These are phyloP conservation scores for Exophiala mesophila DNA, from an alignment of 2,329 filamentous ascomycete genomes.

Conservation along the genomic window DNA sequence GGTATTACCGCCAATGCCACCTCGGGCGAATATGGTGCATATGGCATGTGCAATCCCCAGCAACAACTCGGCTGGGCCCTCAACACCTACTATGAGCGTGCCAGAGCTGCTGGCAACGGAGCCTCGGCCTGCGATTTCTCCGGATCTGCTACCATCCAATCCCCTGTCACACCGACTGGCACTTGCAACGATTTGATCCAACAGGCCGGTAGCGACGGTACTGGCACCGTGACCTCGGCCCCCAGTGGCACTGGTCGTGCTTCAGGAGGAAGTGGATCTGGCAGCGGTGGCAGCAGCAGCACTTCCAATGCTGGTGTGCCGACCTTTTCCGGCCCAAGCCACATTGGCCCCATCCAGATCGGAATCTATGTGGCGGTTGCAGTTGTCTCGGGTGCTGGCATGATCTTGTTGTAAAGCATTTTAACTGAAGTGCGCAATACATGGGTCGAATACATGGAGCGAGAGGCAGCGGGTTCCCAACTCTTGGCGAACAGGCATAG, in stretches of 20 bases:
- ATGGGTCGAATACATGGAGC: too few relatives aligned
- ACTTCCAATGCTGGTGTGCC: conserved; percentile 23
- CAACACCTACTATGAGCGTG: conserved; percentile 41
- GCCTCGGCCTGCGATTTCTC: conserved; percentile 40
- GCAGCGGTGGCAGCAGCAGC: conserved; percentile 28
- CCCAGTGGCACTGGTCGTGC: conserved; percentile 31
- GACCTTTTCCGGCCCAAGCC: conserved; percentile 14
- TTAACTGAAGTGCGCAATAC: too few relatives aligned
- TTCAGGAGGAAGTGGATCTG: conserved; percentile 26
- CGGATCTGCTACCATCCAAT: conserved; percentile 37
- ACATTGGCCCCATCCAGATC: conserved; percentile 38
- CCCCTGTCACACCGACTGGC: conserved; percentile 32
- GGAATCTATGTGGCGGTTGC: conserved; percentile 42
- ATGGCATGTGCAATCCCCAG: conserved; percentile 41
- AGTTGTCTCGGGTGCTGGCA: conserved; percentile 40
- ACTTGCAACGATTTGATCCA: conserved; percentile 36
- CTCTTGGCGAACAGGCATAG: too few relatives aligned
- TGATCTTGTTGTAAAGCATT: conserved; percentile 46
- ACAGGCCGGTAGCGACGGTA: conserved; percentile 38
- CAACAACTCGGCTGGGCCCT: conserved; percentile 42
- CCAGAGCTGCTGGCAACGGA: conserved; percentile 31
- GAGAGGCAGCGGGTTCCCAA: too few relatives aligned
- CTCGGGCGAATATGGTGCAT: conserved; percentile 42
- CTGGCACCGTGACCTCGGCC: conserved; percentile 36
- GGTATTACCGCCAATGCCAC: conserved; percentile 38